Conservation (phyloP, 768 basidiomycete genomes). For the Collybia sp. region DNA sequence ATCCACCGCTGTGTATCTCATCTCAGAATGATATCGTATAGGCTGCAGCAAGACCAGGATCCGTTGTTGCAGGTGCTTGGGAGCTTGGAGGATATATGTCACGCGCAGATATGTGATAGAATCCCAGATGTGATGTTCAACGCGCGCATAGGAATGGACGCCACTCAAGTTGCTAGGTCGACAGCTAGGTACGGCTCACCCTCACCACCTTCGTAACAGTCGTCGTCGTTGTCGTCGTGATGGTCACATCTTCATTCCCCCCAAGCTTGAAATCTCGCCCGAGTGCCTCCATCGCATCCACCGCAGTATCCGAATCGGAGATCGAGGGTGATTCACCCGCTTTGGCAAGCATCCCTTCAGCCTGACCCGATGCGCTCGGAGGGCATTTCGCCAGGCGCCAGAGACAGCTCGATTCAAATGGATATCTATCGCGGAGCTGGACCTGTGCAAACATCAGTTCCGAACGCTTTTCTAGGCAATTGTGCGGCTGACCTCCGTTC, state of each 20-base stretch:
- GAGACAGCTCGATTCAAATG: neutral
- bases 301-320: conserved; percentile 13
- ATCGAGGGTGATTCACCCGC: no score
- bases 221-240: conserved; percentile 27
- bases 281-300: conserved; percentile 15
- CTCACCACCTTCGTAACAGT: conserved; percentile 19
- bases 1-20: no score
- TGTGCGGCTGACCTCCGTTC: conserved; percentile 1
- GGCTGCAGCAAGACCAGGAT: no score
- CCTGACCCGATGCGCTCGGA: no score
- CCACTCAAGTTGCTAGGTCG: neutral
- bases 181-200: conserved; percentile 7
- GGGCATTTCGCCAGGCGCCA: neutral
- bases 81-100: no score
- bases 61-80: no score
- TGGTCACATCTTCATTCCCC: conserved; percentile 19
- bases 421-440: conserved; percentile 9
- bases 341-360: no score
- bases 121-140: no score
- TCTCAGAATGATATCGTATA: no score
- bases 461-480: neutral
- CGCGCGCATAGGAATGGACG: no score
- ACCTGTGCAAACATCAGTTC: conserved; percentile 6
- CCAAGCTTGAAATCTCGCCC: conserved; percentile 6
- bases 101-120: no score